Evolutionary conservation across 2,329 filamentous ascomycete genomes (phyloP).

Genomic region (Lasiodiplodia theobromae): DNA sequence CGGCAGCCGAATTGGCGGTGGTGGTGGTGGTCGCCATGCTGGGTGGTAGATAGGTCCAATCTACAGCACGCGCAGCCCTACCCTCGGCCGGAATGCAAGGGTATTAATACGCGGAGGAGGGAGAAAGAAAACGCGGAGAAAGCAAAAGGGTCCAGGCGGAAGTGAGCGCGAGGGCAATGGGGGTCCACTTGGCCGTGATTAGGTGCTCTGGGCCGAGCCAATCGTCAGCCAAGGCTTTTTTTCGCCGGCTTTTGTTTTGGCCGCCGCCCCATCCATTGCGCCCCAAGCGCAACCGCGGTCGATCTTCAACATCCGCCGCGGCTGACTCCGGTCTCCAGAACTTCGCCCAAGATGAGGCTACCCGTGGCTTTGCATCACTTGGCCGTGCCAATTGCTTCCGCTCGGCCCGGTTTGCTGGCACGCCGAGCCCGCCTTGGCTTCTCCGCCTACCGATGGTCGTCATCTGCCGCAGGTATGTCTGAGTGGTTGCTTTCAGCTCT

Average conservation of each 20-base stretch:
- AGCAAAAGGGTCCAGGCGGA: neutral
- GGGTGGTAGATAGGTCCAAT: neutral
- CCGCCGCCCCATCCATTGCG: constrained; percentile 10
- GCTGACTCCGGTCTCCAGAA: constrained; percentile 16
- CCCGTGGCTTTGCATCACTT: constrained; percentile 21
- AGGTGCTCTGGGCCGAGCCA: constrained; percentile 2
- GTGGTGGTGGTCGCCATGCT: constrained; percentile 26
- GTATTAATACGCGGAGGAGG: neutral
- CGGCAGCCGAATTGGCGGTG: constrained; percentile 46
- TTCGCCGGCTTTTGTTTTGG: constrained; percentile 20
- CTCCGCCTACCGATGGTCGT: constrained; percentile 15
- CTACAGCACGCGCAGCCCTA: constrained; percentile 1
- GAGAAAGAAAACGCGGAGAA: constrained; percentile 17
- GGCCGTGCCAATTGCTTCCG: constrained; percentile 6
- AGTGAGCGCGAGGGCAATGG: neutral
- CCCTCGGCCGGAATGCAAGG: neutral
- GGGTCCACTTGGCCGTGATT: constrained; percentile 2
- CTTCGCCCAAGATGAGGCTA: constrained; percentile 16
- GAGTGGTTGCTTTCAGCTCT: neutral
- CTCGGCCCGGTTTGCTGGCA: neutral
- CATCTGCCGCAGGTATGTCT: constrained; percentile 16
- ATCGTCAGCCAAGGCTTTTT: constrained; percentile 30
- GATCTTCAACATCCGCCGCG: constrained; percentile 19
- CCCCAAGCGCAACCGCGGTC: constrained; percentile 4
- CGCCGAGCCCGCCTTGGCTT: neutral